Base-by-base conservation (phyloP, 2,329 filamentous ascomycete genomes). In the Cordyceps cicadae region DNA sequence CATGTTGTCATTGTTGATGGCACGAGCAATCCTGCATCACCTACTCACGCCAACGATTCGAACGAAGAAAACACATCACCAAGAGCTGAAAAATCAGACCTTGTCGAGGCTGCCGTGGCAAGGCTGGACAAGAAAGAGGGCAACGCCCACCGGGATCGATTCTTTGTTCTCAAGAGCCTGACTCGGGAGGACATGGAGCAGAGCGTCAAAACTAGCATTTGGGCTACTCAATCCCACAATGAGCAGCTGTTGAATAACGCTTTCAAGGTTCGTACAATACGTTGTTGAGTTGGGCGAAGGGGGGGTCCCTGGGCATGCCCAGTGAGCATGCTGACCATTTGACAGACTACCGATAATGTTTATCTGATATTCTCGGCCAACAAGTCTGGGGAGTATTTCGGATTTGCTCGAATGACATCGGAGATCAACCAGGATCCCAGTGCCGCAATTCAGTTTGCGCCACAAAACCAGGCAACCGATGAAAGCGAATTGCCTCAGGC, bases 381-480 rank as follows among this genome's bases (percentile, higher is more conserved):
- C 74, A 97, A 97, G 70, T 97, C 93, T 0, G 93, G 93, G 14
- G 93, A 97, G 73, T 97, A 97, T 70, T 97, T 94, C 74, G 93
- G 93, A 21, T 97, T 96, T 69, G 93, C 92, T 21, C 86, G 89
- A 43, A 97, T 97, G 93, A 78, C 81, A 11, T 96, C 93, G 24
- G 79, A 86, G 4, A 96, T 97, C 68, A 87, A 88, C 66, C 83
- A 92, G 59, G 89, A 96, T 66, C 85, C 87, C 12, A 80, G 81
- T 0, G 83, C 87, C 1, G 84, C 86, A 0, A 84, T 89, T 54
- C 81, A 88, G 68, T 87, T 90, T 72, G 85, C 85, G 5, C 85
- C 86, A 1, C 85, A 85, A 65, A 78, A 81, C 8, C 86, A 88
- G 62, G 74, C 80, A 14, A 72, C 80, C 7, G 81, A 77, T 64